Base-by-base conservation (phyloP, 1,284 basidiomycete genomes). In the Pholiota adiposa region DNA sequence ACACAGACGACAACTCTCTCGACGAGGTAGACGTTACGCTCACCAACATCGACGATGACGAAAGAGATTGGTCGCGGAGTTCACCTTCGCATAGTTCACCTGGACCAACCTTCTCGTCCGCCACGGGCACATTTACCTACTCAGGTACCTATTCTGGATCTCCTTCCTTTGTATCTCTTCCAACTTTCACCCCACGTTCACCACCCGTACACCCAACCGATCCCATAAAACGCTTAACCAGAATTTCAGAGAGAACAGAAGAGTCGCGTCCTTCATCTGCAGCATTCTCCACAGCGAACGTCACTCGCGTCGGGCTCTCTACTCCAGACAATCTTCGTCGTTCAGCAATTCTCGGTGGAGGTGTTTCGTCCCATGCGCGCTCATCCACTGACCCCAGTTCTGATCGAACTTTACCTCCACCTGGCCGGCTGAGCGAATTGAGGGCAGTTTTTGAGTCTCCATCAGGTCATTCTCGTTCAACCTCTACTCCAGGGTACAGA, bases 371-470 rank as follows among this genome's bases (percentile, higher is more conserved):
- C 9, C 79, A 82, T 63, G 76, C 76, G 11, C 76, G 81, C 44
- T 62, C 77, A 14, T 73, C 79, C 1, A 81, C 79, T 2, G 80
- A 82, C 48, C 77, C 80, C 11, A 74, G 73, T 19, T 68, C 75
- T 6, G 80, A 69, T 56, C 73, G 70, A 40, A 78, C 73, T 54
- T 76, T 82, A 18, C 85, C 85, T 19, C 77, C 75, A 43, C 85
- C 83, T 6, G 83, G 84, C 33, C 83, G 88, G 16, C 82, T 89
- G 0, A 88, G 82, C 14, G 85, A 89, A 59, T 79, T 92, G 43
- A 89, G 90, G 44, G 89, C 90, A 0, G 84, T 88, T 43, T 93
- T 92, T 61, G 91, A 93, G 66, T 82, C 87, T 31, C 83, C 79
- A 46, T 18, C 18, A 46, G 71, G 78, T 12, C 86, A 88, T 68